phyloP scores from a whole-genome alignment of 139 green algal species.

The Raphidocelis subcapitata region DNA sequence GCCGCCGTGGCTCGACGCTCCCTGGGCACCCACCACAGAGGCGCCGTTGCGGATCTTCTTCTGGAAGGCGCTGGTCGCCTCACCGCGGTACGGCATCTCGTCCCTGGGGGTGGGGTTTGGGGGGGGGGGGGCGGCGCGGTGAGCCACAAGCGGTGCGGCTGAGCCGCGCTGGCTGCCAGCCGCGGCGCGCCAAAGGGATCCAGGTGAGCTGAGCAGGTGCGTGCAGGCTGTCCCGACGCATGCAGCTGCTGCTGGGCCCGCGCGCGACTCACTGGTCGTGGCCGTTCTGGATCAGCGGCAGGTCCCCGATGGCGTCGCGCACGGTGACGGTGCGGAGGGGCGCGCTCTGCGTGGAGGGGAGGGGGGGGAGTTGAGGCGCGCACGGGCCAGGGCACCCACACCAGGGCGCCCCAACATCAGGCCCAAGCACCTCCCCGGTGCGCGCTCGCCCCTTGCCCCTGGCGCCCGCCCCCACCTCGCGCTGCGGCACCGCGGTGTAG shows the following conservation, averaged over 20 bases:
- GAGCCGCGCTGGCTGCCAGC: too few species aligned
- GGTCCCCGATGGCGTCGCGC: conserved; percentile 88
- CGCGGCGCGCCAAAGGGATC: too few species aligned
- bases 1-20: too few species aligned
- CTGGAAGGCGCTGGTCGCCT: conserved; percentile 79
- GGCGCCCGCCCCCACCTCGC: not conserved
- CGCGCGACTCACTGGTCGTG: conserved; percentile 43
- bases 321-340: conserved; percentile 91
- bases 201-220: too few species aligned
- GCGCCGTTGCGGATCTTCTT: conserved; percentile 59
- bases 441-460: too few species aligned
- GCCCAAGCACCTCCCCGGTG: too few species aligned
- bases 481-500: conserved; percentile 71
- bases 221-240: too few species aligned
- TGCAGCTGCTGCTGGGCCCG: too few species aligned
- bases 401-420: too few species aligned
- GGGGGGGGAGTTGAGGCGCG: too few species aligned
- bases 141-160: too few species aligned
- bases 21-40: conserved; percentile 39
- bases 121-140: not conserved
- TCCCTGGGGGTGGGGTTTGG: conserved; percentile 28
- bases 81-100: conserved; percentile 48
- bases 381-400: too few species aligned
- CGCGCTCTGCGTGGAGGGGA: conserved; percentile 43
- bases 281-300: conserved; percentile 88